Percentiles rank a stretch among this genome's conserved stretches.
Evolutionary conservation across 2,329 filamentous ascomycete species (phyloP).

Genomic region (Elsinoe ampelina): DNA sequence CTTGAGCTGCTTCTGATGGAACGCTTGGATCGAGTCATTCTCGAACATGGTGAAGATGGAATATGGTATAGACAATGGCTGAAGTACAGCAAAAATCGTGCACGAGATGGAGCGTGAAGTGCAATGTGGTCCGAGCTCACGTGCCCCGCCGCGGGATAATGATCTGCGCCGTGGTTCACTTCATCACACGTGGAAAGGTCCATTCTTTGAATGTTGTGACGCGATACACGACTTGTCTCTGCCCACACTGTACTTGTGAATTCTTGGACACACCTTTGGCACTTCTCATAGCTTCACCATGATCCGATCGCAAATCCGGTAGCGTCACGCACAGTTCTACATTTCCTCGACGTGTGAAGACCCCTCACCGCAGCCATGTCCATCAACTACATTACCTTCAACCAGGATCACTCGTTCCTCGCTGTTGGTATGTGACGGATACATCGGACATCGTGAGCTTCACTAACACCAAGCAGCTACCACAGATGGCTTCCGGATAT

Average conservation of each 20-base stretch:
- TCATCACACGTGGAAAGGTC: background rate
- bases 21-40: conserved; percentile 12
- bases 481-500: conserved; percentile 88
- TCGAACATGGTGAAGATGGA: conserved; percentile 13
- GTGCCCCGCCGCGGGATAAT: conserved; percentile 2
- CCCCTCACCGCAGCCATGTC: conserved; percentile 14
- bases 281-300: background rate
- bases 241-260: background rate
- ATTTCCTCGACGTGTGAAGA: background rate
- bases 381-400: conserved; percentile 98
- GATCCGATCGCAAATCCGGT: background rate
- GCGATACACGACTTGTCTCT: background rate
- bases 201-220: background rate
- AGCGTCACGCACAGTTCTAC: background rate
- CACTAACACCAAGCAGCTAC: conserved; percentile 51
- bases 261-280: too few species aligned
- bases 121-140: conserved; percentile 5
- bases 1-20: conserved; percentile 4
- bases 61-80: too few species aligned
- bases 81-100: background rate
- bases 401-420: conserved; percentile 95
- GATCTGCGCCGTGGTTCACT: conserved; percentile 1
- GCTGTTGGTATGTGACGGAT: conserved; percentile 65
- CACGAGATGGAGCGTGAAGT: background rate
- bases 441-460: background rate